phyloP scores from a whole-genome alignment of 1,139 yeast genomes.

The Suhomyces atakaporum region DNA sequence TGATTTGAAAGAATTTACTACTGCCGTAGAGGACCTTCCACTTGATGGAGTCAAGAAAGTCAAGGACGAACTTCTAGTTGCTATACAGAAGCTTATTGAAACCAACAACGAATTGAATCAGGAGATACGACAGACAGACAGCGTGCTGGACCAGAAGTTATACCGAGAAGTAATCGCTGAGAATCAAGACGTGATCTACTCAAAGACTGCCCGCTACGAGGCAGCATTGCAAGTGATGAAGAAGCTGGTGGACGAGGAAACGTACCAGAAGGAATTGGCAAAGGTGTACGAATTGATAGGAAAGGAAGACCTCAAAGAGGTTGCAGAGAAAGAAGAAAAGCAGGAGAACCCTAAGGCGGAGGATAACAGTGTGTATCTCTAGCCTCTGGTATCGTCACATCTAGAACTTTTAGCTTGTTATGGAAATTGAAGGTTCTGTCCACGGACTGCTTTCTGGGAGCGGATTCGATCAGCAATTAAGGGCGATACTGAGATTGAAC shows the following conservation, averaged over 20 bases:
- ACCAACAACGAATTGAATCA: constrained; percentile 32
- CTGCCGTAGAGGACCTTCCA: constrained; percentile 37
- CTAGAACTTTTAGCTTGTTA: too few species aligned
- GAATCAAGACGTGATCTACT: constrained; percentile 31
- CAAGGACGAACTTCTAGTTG: constrained; percentile 27
- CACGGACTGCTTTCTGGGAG: too few species aligned
- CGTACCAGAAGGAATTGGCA: constrained; percentile 1
- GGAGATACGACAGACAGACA: constrained; percentile 25
- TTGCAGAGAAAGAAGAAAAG: constrained; percentile 10
- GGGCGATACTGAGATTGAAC: too few species aligned
- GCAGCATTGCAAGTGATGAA: constrained; percentile 7
- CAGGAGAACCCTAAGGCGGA: neutral
- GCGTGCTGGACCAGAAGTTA: constrained; percentile 4
- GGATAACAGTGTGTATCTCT: neutral
- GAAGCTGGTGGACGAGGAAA: constrained; percentile 7
- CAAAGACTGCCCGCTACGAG: constrained; percentile 1
- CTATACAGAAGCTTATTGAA: constrained; percentile 32
- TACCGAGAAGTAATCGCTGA: constrained; percentile 32
- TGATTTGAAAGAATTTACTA: constrained; percentile 27
- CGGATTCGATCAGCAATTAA: too few species aligned
- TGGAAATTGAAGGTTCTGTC: too few species aligned
- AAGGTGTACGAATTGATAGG: constrained; percentile 3
- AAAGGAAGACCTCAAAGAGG: constrained; percentile 5
- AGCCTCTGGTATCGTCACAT: too few species aligned
- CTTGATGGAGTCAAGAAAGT: constrained; percentile 32